Percentiles rank a stretch among this genome's conserved stretches.
Evolutionary conservation across 805 yeast species (phyloP).

Genomic region (Debaryomyces castellii): DNA sequence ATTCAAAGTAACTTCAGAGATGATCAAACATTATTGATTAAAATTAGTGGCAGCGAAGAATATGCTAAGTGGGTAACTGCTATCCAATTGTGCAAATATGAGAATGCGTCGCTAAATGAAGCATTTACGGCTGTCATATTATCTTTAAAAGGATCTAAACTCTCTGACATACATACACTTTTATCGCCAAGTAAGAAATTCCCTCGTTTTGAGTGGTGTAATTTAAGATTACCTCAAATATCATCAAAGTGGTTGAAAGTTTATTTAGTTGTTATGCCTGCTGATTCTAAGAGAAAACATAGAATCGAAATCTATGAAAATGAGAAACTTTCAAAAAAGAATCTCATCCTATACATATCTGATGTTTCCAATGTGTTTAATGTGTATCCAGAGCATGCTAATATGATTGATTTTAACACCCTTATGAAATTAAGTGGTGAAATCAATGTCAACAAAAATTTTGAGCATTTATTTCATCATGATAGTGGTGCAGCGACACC

Average conservation of each 20-base stretch:
- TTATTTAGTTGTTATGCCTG: constrained; percentile 49
- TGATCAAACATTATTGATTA: constrained; percentile 22
- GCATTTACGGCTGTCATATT: constrained; percentile 65
- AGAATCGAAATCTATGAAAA: constrained; percentile 53
- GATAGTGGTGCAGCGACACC: constrained; percentile 2
- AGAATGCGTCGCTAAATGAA: constrained; percentile 56
- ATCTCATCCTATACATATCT: constrained; percentile 50
- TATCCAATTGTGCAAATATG: constrained; percentile 54
- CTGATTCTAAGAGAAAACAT: constrained; percentile 46
- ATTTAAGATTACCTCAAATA: constrained; percentile 57
- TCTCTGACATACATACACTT: constrained; percentile 59
- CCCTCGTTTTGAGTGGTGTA: constrained; percentile 59
- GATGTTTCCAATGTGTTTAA: constrained; percentile 47
- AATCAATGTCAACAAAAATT: constrained; percentile 44
- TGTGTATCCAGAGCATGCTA: constrained; percentile 59
- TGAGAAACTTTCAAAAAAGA: constrained; percentile 49
- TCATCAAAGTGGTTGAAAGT: constrained; percentile 61
- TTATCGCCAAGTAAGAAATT: constrained; percentile 49
- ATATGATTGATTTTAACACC: constrained; percentile 56
- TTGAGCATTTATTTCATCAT: constrained; percentile 31
- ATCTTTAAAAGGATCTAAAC: constrained; percentile 54
- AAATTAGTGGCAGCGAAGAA: constrained; percentile 20
- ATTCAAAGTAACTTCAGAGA: constrained; percentile 29
- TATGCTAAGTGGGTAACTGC: constrained; percentile 46
- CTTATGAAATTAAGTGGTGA: constrained; percentile 57